Percentiles rank a stretch among this genome's conserved stretches.
phyloP scores from a whole-genome alignment of 2,329 filamentous ascomycete genomes.

The Trichoderma asperellum region DNA sequence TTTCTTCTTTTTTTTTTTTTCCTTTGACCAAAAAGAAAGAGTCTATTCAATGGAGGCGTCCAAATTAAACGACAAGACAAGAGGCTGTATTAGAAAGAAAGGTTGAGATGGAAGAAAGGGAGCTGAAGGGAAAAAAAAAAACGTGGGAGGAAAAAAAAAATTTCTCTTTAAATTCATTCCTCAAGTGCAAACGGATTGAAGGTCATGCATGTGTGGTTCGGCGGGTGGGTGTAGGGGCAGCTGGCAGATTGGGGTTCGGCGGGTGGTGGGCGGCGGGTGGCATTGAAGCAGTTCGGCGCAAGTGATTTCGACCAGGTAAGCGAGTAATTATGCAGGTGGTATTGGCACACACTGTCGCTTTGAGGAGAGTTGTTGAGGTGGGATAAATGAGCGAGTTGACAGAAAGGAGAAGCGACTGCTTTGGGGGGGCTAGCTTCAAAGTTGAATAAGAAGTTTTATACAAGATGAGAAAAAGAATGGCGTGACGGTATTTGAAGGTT shows the following conservation, averaged over 20 bases:
- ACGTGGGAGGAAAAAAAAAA: background rate
- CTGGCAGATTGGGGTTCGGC: slow-evolving; percentile 11
- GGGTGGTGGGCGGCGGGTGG: too few relatives aligned
- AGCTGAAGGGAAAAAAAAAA: background rate
- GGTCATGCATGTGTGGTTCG: background rate
- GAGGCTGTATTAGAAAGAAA: background rate
- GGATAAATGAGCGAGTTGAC: background rate
- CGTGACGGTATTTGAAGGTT: background rate
- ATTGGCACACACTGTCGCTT: background rate
- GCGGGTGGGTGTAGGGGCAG: slow-evolving; percentile 17
- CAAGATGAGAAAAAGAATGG: background rate
- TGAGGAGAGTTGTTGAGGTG: background rate
- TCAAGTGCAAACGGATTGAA: slow-evolving; percentile 2
- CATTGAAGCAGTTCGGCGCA: background rate
- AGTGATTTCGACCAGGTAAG: background rate
- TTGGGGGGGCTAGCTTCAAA: background rate
- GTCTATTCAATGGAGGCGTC: background rate
- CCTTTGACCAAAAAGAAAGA: background rate
- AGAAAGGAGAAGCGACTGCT: background rate
- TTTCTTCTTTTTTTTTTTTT: background rate
- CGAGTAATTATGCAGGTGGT: background rate
- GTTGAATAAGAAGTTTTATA: background rate
- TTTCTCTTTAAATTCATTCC: background rate
- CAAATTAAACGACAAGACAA: background rate
- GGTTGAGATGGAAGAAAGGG: slow-evolving; percentile 14